Evolutionary conservation across 352 stramenopile species (phyloP), one percentile per base, ranked within the genome.

Genomic region (Elongisporangium anandrum): DNA sequence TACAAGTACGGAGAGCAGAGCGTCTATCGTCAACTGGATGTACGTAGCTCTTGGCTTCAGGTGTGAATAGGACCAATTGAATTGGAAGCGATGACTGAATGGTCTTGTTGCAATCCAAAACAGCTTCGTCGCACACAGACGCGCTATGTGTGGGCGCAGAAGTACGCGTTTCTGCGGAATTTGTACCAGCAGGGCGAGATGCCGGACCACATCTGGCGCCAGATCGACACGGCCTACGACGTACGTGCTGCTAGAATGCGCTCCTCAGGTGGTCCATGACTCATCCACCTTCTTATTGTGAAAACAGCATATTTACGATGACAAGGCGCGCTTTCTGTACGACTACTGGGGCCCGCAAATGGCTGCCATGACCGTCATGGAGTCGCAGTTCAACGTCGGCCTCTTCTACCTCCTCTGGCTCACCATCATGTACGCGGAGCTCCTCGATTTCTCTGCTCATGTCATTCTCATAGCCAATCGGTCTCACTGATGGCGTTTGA

Each of bases 381-480:
- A 88, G 66, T 85, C 77, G 59, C 66, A 74, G 48, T 66, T 73
- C 55, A 87, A 88, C 60, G 68, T 87, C 54, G 75, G 61, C 34
- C 69, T 91, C 51, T 91, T 88, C 54, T 91, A 88, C 61, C 23
- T 87, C 15, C 64, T 88, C 10, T 91, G 81, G 81, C 57, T 67
- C 5, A 63, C 48, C 47, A 87, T 88, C 53, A 77, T 91, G 78
- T 91, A 73, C 59, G 75, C 70, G 16, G 7, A 63, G 24, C 52
- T 45, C n/a, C 20, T 9, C 64, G 45, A 56, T 59, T 20, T 4
- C 54, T 56, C 50, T 63, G 39, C 9, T 57, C 57, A 7, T 9
- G 26, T 1, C 26, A 12, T 38, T 38, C 26, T 38, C 7, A 12
- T 9, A 15, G 16, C 57, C 6, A 54, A 17, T 8, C 7, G 23